Evolutionary conservation across 495 filamentous ascomycete species (phyloP), one percentile per base, ranked within the genome.

Genomic region (Aspergillus mulundensis): DNA sequence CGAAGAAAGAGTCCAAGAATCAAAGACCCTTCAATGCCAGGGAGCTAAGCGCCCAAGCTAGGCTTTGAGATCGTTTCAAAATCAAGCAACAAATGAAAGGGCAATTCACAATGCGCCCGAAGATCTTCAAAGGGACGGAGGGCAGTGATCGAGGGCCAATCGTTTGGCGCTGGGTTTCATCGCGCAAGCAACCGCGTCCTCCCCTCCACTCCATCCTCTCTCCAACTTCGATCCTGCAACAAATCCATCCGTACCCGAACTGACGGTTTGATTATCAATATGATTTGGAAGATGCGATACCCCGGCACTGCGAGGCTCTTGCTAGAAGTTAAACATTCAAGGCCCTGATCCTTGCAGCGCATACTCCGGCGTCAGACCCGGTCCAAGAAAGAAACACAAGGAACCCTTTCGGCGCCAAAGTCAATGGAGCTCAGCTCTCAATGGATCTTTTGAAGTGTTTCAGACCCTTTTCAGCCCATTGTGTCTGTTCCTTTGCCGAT

Each of bases 141-240:
- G 44, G 58, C 23, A 51, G 54, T 30, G 40, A 36, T 8, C 46
- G 30, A 52, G 40, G 38, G 42, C 50, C 38, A 24, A 61, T 61
- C 54, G 24, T 43, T 50, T 25, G 54, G 38, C 49, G 66, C 63
- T 44, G 30, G 42, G 57, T 63, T 63, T 60, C 54, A 58, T 45
- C 44, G 25, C 14, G 18, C 34, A 18, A 14, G 8, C 36, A 16
- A 46, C 51, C 56, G 38, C 36, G 19, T 39, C 40, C 23, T 56
- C 47, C 56, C 47, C 39, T 40, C 60, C 60, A 62, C 34, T 58
- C 47, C 47, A 20, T 56, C 41, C 19, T 12, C 43, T 42, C 47
- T 34, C 43, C 7, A 43, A 23, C 10, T 28, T 8, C 24, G 14
- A 19, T 2, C 15, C 42, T 56, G 24, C 46, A 50, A 38, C 54